Conservation (phyloP, 2,329 filamentous ascomycete genomes). For the Periconia macrospinosa region DNA sequence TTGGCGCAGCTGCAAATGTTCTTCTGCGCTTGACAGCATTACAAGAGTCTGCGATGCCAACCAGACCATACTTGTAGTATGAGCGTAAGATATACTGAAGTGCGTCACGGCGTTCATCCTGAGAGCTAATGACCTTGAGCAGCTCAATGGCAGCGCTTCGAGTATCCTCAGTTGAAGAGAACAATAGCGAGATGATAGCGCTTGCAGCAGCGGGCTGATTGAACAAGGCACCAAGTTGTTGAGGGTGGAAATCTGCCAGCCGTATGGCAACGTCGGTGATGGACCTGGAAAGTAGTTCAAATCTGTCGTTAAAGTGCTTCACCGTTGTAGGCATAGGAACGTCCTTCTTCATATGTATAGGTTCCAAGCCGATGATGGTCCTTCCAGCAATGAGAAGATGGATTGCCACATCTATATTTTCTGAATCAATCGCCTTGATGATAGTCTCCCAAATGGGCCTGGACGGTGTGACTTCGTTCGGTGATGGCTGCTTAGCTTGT, state of each 20-base stretch:
- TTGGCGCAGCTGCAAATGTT: constrained; percentile 62
- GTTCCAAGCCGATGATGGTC: constrained; percentile 74
- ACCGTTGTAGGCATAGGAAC: constrained; percentile 56
- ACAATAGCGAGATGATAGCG: constrained; percentile 75
- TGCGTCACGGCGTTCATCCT: constrained; percentile 64
- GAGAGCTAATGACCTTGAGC: constrained; percentile 77
- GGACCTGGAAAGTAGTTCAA: constrained; percentile 62
- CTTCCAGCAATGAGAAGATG: constrained; percentile 72
- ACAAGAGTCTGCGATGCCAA: constrained; percentile 59
- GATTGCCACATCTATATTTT: constrained; percentile 72
- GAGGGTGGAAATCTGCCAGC: constrained; percentile 72
- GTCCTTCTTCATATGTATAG: constrained; percentile 54
- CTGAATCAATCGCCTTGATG: constrained; percentile 66
- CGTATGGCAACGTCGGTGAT: constrained; percentile 77
- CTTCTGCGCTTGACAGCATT: constrained; percentile 58
- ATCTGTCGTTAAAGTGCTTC: constrained; percentile 75
- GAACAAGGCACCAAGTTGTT: constrained; percentile 71
- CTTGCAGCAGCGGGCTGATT: constrained; percentile 68
- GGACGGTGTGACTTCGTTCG: constrained; percentile 68
- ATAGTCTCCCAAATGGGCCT: constrained; percentile 78
- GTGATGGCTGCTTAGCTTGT: constrained; percentile 61
- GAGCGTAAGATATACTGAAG: constrained; percentile 62
- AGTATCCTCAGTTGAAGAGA: constrained; percentile 77
- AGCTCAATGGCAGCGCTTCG: constrained; percentile 80
- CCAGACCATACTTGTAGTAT: constrained; percentile 60